Percentiles rank a stretch among this genome's conserved stretches.
These are phyloP conservation scores for Termitomyces eurrhizus DNA, from an alignment of 768 basidiomycete species.

Conservation along the genomic window DNA sequence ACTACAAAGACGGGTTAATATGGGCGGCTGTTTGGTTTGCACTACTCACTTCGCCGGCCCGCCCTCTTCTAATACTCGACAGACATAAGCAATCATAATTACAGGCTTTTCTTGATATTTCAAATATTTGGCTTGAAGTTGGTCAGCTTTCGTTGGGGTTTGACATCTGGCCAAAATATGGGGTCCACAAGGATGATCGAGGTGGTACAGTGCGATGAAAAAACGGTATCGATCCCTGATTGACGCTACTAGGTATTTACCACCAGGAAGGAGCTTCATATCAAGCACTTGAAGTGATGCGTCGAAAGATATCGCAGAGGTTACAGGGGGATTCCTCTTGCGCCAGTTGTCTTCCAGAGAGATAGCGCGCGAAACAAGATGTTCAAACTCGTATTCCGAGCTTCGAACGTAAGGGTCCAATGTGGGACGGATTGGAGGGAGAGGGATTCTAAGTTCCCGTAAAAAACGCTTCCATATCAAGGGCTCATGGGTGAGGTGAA, in stretches of 20 bases:
- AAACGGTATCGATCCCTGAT: constrained; percentile 47
- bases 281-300: constrained; percentile 40
- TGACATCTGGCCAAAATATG: constrained; percentile 48
- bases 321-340: constrained; percentile 32
- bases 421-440: constrained; percentile 61
- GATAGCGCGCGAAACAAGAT: constrained; percentile 55
- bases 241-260: constrained; percentile 64
- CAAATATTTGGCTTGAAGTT: constrained; percentile 60
- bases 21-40: background rate
- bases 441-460: constrained; percentile 43
- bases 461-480: constrained; percentile 71
- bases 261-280: constrained; percentile 61
- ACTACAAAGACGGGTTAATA: constrained; percentile 23
- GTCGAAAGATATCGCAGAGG: constrained; percentile 21
- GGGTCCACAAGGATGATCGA: constrained; percentile 50
- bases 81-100: constrained; percentile 50
- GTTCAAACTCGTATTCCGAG: constrained; percentile 48
- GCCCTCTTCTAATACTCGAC: constrained; percentile 2
- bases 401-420: constrained; percentile 33
- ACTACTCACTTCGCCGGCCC: constrained; percentile 14
- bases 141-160: constrained; percentile 49
- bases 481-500: constrained; percentile 61
- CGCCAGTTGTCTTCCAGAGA: constrained; percentile 62
- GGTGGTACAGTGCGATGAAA: constrained; percentile 49
- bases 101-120: constrained; percentile 37